Percentiles rank a stretch among this genome's conserved stretches.
Evolutionary conservation across 257 asterid genomes (phyloP).

Genomic region (Dorcoceras hygrometricum): DNA sequence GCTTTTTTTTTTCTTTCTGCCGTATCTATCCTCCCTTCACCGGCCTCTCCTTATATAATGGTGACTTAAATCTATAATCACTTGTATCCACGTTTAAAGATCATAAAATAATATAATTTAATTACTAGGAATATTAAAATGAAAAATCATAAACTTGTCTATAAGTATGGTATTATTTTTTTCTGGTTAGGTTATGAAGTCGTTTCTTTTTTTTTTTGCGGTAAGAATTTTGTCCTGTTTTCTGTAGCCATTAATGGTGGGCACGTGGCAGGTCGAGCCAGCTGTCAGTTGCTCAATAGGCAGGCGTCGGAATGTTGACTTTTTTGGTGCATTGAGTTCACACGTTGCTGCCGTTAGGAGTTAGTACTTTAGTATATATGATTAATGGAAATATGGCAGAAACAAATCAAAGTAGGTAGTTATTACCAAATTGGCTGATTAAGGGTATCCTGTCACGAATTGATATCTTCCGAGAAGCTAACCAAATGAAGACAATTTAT

Average conservation of each 20-base stretch:
- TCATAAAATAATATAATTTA: too few relatives aligned
- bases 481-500: too few relatives aligned
- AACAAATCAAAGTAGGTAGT: neutral
- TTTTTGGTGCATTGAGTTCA: slow-evolving; percentile 27
- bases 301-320: slow-evolving; percentile 38
- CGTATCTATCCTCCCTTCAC: slow-evolving; percentile 17
- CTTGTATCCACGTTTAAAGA: neutral
- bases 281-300: slow-evolving; percentile 25
- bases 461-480: too few relatives aligned
- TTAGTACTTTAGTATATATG: too few relatives aligned
- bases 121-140: too few relatives aligned
- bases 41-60: slow-evolving; percentile 37
- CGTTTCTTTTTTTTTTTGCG: too few relatives aligned
- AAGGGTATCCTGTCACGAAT: neutral
- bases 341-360: slow-evolving; percentile 1
- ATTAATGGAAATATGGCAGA: too few relatives aligned
- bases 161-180: too few relatives aligned
- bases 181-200: too few relatives aligned
- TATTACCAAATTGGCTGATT: neutral
- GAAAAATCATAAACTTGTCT: neutral
- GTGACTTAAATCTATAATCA: too few relatives aligned
- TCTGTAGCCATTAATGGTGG: neutral
- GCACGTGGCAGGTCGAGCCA: slow-evolving; percentile 21
- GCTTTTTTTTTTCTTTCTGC: neutral
- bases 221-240: neutral